phyloP scores from a whole-genome alignment of 1,284 basidiomycete species.

The Cutaneotrichosporon cutaneum region DNA sequence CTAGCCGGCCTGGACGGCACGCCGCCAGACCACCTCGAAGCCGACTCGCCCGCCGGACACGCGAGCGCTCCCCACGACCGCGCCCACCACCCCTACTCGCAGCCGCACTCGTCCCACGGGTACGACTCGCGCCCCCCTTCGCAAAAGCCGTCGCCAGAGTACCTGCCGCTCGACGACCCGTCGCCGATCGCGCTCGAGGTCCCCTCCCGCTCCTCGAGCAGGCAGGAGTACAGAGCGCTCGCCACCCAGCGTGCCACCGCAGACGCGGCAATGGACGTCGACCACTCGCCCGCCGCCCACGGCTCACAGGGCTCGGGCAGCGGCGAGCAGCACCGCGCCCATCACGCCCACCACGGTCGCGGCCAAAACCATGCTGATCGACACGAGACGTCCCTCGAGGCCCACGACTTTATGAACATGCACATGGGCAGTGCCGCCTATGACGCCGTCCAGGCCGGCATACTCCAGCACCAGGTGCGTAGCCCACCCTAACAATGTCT shows the following conservation, averaged over 20 bases:
- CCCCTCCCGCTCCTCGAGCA: constrained; percentile 10
- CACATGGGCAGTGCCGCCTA: constrained; percentile 15
- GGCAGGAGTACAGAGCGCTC: constrained; percentile 10
- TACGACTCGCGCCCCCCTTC: neutral
- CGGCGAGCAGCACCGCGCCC: constrained; percentile 3
- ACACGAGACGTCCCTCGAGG: constrained; percentile 13
- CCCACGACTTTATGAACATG: constrained; percentile 13
- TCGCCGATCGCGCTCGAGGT: constrained; percentile 24
- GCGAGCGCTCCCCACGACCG: neutral
- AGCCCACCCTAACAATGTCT: neutral
- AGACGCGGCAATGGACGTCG: constrained; percentile 15
- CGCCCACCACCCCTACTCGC: neutral
- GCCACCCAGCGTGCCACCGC: neutral
- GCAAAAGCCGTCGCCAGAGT: neutral
- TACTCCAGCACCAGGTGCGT: constrained; percentile 28
- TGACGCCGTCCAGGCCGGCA: constrained; percentile 27
- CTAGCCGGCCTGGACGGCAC: constrained; percentile 23
- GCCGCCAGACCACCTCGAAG: constrained; percentile 8
- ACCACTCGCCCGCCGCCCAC: constrained; percentile 7
- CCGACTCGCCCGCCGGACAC: neutral
- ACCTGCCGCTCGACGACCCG: constrained; percentile 25
- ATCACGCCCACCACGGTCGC: neutral
- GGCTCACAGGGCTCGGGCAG: neutral
- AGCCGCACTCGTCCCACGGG: neutral
- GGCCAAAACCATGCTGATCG: neutral